Evolutionary conservation across 805 yeast species (phyloP).

Genomic region (Barnettozyma populi): DNA sequence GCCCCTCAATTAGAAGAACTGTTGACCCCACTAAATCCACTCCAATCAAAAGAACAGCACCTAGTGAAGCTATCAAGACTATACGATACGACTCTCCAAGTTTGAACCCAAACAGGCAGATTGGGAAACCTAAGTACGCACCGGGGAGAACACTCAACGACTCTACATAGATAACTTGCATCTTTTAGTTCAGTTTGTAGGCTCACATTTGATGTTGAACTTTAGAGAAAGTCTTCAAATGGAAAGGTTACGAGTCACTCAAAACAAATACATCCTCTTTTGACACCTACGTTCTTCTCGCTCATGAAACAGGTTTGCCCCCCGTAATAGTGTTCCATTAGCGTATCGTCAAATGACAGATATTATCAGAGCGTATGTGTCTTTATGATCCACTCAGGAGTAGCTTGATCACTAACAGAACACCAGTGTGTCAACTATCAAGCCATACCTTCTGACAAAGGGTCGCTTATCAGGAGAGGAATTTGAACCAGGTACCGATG

Average conservation of each 20-base stretch:
- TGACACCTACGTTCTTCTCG: no score
- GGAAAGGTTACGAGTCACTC: background rate
- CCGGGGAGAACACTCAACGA: slow-evolving; percentile 11
- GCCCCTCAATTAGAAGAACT: slow-evolving; percentile 50
- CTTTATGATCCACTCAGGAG: background rate
- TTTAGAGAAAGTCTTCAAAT: background rate
- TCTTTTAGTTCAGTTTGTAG: no score
- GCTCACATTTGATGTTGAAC: background rate
- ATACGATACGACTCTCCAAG: slow-evolving; percentile 26
- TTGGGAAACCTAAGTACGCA: slow-evolving; percentile 26
- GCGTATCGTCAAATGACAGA: background rate
- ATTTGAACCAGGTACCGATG: slow-evolving; percentile 29
- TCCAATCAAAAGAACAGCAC: slow-evolving; percentile 44
- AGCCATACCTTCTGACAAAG: slow-evolving; percentile 20
- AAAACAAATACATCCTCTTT: no score
- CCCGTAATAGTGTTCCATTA: background rate
- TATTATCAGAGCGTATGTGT: slow-evolving; percentile 10
- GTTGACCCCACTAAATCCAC: slow-evolving; percentile 65
- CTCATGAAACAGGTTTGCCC: no score
- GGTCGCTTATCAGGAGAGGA: slow-evolving; percentile 34
- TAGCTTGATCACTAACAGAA: background rate
- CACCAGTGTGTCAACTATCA: slow-evolving; percentile 15
- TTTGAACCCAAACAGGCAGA: slow-evolving; percentile 22
- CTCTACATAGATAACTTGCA: background rate
- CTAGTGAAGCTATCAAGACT: slow-evolving; percentile 8